These are phyloP conservation scores for Xylogone sp. DNA, from an alignment of 2,329 filamentous ascomycete genomes.

Conservation along the genomic window DNA sequence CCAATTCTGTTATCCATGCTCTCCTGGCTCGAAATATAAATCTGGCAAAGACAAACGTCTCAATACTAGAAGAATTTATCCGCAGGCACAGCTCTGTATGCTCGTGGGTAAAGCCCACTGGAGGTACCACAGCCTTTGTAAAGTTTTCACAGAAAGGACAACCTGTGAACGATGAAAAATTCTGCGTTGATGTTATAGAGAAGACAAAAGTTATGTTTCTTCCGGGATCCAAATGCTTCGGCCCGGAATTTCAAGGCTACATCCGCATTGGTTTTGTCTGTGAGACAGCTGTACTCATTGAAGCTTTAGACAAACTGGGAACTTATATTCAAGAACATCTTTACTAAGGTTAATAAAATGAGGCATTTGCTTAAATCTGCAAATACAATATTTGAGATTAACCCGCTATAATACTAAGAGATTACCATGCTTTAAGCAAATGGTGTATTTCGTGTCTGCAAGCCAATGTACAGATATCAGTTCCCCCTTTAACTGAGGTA, in stretches of 20 bases:
- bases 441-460: no score
- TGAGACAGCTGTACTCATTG: constrained; percentile 63
- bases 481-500: no score
- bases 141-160: constrained; percentile 58
- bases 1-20: constrained; percentile 56
- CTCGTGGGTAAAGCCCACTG: constrained; percentile 70
- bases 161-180: constrained; percentile 65
- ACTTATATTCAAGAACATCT: constrained; percentile 21
- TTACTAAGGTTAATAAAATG: neutral
- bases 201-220: constrained; percentile 71
- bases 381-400: no score
- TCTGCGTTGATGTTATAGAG: constrained; percentile 66
- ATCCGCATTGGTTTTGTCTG: constrained; percentile 76
- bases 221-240: constrained; percentile 70
- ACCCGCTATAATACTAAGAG: no score
- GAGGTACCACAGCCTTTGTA: constrained; percentile 77
- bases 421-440: no score
- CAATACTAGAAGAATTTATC: constrained; percentile 63
- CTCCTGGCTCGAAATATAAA: constrained; percentile 61
- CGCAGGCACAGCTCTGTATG: constrained; percentile 59
- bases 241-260: constrained; percentile 66
- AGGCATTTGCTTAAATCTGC: no score
- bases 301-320: constrained; percentile 50
- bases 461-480: no score
- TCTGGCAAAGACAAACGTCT: constrained; percentile 65